Conservation (phyloP, 1,284 basidiomycete species). For the Puccinia hordei region DNA sequence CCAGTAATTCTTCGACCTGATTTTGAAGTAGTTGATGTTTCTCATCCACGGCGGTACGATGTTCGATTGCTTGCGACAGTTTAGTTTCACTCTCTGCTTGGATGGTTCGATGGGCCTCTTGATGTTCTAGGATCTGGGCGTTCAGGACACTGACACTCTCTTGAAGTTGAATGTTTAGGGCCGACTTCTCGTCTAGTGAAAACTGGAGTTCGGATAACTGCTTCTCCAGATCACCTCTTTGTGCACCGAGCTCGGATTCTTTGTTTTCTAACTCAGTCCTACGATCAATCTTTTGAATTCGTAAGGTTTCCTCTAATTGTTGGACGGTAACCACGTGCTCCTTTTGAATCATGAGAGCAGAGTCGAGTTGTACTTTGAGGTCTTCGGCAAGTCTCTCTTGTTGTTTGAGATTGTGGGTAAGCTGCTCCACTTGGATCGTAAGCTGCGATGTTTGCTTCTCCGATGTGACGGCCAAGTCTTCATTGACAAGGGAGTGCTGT, state of each 20-base stretch:
- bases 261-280: not conserved
- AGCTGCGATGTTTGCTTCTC: conserved; percentile 7
- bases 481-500: not conserved
- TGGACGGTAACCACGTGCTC: conserved; percentile 9
- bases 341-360: not conserved
- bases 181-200: not conserved
- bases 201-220: not conserved
- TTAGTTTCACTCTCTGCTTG: not conserved
- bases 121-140: not conserved
- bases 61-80: not conserved
- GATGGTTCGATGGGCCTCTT: not conserved
- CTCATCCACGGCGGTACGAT: not conserved
- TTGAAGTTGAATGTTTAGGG: not conserved
- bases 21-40: not conserved
- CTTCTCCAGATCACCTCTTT: not conserved
- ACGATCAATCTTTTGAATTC: not conserved
- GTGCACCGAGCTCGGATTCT: not conserved
- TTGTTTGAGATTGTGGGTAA: conserved; percentile 4
- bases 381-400: conserved; percentile 1
- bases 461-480: not conserved
- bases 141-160: not conserved
- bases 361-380: conserved; percentile 1
- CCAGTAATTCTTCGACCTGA: not conserved
- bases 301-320: conserved; percentile 2
- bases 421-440: conserved; percentile 1